Evolutionary conservation across 2,329 filamentous ascomycete genomes (phyloP).

Genomic region (Cladobotryum mycophilum): DNA sequence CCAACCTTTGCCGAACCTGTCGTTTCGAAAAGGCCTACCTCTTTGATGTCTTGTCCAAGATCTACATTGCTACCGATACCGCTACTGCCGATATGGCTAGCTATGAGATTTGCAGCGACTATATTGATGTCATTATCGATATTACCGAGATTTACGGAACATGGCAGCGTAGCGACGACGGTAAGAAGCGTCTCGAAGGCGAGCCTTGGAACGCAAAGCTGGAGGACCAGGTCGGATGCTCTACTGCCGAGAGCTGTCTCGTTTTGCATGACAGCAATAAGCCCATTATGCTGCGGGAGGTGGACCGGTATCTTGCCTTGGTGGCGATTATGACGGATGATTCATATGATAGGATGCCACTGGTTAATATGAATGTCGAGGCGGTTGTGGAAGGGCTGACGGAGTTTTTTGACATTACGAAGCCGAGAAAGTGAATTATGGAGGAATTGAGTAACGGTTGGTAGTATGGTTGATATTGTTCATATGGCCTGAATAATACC

Average conservation of each 20-base stretch:
- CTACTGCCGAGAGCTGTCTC: conserved; percentile 61
- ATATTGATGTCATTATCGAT: conserved; percentile 97
- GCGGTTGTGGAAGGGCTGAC: conserved; percentile 72
- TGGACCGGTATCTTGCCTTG: conserved; percentile 68
- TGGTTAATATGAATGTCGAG: conserved; percentile 83
- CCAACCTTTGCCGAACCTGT: conserved; percentile 86
- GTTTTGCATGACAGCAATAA: conserved; percentile 58
- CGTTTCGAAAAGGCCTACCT: conserved; percentile 97
- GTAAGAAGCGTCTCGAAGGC: conserved; percentile 51
- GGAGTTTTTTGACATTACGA: conserved; percentile 71
- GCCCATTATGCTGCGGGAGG: conserved; percentile 62
- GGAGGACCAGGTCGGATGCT: conserved; percentile 60
- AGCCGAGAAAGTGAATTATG: conserved; percentile 38
- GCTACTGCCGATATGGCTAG: conserved; percentile 89
- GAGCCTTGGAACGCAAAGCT: conserved; percentile 55
- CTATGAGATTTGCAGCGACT: conserved; percentile 98
- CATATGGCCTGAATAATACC: neutral
- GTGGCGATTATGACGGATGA: conserved; percentile 85
- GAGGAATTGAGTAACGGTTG: neutral
- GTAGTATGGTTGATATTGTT: neutral
- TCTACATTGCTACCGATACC: conserved; percentile 95
- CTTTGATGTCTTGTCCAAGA: conserved; percentile 96
- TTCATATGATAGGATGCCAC: conserved; percentile 73
- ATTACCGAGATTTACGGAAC: conserved; percentile 89
- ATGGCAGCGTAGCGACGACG: conserved; percentile 55